Evolutionary conservation across 106 monocot species (phyloP).

Genomic region (Allium sativum): DNA sequence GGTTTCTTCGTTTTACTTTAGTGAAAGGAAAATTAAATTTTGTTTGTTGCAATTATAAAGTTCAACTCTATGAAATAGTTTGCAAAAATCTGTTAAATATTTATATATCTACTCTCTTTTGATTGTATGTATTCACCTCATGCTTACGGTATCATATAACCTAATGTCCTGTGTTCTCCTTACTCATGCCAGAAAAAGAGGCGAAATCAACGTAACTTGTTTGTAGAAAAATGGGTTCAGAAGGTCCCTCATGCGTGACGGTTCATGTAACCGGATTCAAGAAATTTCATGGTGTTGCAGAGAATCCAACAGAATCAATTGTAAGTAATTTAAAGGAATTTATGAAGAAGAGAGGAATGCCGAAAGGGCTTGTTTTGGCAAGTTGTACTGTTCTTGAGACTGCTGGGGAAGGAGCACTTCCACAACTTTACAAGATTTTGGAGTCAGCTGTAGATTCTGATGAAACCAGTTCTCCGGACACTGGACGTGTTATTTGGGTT

Average conservation of each 20-base stretch:
- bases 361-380: constrained; percentile 68
- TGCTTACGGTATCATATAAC: background rate
- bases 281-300: constrained; percentile 87
- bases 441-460: constrained; percentile 35
- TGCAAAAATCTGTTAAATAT: too few relatives aligned
- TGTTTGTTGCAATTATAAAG: too few relatives aligned
- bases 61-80: too few relatives aligned
- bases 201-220: background rate
- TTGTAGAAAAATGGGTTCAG: constrained; percentile 60
- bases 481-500: constrained; percentile 57
- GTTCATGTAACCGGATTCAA: constrained; percentile 91
- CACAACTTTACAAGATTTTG: constrained; percentile 44
- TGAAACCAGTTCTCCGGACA: constrained; percentile 14
- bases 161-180: background rate
- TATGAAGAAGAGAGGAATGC: constrained; percentile 60
- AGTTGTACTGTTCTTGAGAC: constrained; percentile 81
- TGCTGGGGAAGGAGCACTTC: constrained; percentile 74
- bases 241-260: constrained; percentile 70
- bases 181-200: background rate
- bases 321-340: constrained; percentile 58
- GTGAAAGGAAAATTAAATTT: too few relatives aligned
- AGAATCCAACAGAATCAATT: constrained; percentile 89
- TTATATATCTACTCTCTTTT: too few relatives aligned
- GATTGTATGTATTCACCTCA: too few relatives aligned
- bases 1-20: too few relatives aligned